Conservation (phyloP, 2,329 filamentous ascomycete species). For the Penicillium freii region DNA sequence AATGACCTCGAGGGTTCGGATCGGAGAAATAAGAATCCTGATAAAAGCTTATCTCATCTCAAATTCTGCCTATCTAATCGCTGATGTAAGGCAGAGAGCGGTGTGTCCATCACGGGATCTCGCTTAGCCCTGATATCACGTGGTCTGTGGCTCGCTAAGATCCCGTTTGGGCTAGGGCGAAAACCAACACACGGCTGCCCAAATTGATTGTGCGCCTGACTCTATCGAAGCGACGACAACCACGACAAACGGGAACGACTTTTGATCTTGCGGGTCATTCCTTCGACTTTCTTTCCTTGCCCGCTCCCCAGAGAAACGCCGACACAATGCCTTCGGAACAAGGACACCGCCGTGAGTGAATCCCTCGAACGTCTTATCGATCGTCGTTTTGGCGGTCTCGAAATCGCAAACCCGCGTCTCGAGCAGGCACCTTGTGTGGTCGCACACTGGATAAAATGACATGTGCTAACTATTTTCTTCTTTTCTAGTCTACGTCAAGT, state of each 20-base stretch:
- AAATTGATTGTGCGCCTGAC: slow-evolving; percentile 42
- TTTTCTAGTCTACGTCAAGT: slow-evolving; percentile 79
- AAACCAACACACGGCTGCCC: slow-evolving; percentile 28
- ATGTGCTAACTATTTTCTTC: slow-evolving; percentile 33
- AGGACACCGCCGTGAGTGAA: slow-evolving; percentile 80
- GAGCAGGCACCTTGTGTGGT: slow-evolving; percentile 10
- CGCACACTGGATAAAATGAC: slow-evolving; percentile 8
- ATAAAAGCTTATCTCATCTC: slow-evolving; percentile 1
- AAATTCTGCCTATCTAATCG: slow-evolving; percentile 20
- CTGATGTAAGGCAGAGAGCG: slow-evolving; percentile 20
- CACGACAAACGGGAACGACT: slow-evolving; percentile 36
- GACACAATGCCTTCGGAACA: slow-evolving; percentile 84
- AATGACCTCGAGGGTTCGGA: not conserved
- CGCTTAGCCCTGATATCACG: slow-evolving; percentile 30
- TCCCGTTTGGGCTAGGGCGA: slow-evolving; percentile 35
- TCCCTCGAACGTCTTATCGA: slow-evolving; percentile 18
- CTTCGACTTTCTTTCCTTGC: slow-evolving; percentile 44
- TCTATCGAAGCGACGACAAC: slow-evolving; percentile 44
- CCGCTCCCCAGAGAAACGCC: slow-evolving; percentile 45
- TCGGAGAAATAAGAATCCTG: slow-evolving; percentile 4
- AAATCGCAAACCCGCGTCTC: slow-evolving; percentile 10
- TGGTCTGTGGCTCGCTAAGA: slow-evolving; percentile 32
- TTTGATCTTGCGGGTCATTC: slow-evolving; percentile 38
- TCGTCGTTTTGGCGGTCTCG: slow-evolving; percentile 12
- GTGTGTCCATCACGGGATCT: slow-evolving; percentile 24